Conservation (phyloP, 1,284 basidiomycete species). For the Irpex sp. region DNA sequence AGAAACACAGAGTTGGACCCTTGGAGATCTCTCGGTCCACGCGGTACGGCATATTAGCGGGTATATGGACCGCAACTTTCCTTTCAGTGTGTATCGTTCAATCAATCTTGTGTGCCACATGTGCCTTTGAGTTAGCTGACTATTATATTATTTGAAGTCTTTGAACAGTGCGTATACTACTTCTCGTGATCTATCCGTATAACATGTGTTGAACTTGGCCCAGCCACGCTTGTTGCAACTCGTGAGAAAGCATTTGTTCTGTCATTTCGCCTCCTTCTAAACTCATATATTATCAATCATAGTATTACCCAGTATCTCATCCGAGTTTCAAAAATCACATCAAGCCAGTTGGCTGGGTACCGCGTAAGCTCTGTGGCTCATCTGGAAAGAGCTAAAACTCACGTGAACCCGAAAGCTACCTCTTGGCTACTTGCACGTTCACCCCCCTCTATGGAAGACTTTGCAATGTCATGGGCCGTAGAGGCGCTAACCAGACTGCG, state of each 20-base stretch:
- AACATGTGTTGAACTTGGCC: background rate
- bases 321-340: conserved; percentile 73
- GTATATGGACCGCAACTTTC: conserved; percentile 67
- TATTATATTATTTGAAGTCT: conserved; percentile 35
- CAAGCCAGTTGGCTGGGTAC: conserved; percentile 82
- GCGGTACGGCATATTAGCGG: conserved; percentile 60
- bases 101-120: background rate
- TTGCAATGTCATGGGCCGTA: conserved; percentile 76
- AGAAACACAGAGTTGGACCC: conserved; percentile 36
- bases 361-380: conserved; percentile 40
- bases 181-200: conserved; percentile 4
- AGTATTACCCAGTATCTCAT: conserved; percentile 79
- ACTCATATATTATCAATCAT: background rate
- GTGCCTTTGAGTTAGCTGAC: background rate
- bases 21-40: conserved; percentile 54
- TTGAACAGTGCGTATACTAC: conserved; percentile 50
- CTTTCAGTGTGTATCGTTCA: conserved; percentile 50
- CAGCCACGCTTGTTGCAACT: conserved; percentile 54
- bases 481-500: conserved; percentile 67
- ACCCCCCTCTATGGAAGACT: conserved; percentile 80
- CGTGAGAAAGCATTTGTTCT: conserved; percentile 29
- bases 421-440: conserved; percentile 78
- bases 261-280: background rate
- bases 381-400: background rate
- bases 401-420: conserved; percentile 46